Evolutionary conservation across 345 rosid genomes (phyloP).

Genomic region (Diplotaxis tenuifolia): DNA sequence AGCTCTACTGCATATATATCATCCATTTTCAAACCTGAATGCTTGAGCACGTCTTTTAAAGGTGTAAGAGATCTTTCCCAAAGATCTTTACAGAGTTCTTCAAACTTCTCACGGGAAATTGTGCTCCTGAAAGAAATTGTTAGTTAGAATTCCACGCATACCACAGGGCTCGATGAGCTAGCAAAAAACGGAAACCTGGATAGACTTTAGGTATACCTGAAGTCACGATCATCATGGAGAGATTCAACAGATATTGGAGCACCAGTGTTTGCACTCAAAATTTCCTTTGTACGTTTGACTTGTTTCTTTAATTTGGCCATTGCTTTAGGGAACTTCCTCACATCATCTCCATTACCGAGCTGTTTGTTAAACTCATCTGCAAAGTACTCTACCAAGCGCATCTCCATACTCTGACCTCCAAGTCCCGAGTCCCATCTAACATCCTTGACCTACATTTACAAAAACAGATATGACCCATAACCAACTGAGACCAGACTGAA

Average conservation of each 20-base stretch:
- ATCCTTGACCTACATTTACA: constrained; percentile 76
- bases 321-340: constrained; percentile 85
- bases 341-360: constrained; percentile 85
- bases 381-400: constrained; percentile 78
- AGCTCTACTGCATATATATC: constrained; percentile 89
- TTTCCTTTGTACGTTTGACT: constrained; percentile 97
- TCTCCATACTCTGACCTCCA: constrained; percentile 92
- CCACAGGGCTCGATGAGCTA: neutral
- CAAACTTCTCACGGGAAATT: constrained; percentile 89
- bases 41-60: constrained; percentile 64
- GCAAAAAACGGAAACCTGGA: neutral
- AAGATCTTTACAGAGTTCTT: constrained; percentile 86
- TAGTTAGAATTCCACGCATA: neutral
- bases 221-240: constrained; percentile 86
- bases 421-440: constrained; percentile 95
- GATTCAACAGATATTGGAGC: constrained; percentile 98
- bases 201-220: constrained; percentile 52
- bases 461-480: neutral
- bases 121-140: constrained; percentile 69
- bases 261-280: constrained; percentile 81
- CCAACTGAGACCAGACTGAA: neutral
- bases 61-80: constrained; percentile 92
- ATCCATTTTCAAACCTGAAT: constrained; percentile 71
- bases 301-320: constrained; percentile 99
- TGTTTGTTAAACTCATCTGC: constrained; percentile 94